Evolutionary conservation across 768 basidiomycete species (phyloP), one percentile per base, ranked within the genome.

Genomic region (Leucosporidium yakuticum): DNA sequence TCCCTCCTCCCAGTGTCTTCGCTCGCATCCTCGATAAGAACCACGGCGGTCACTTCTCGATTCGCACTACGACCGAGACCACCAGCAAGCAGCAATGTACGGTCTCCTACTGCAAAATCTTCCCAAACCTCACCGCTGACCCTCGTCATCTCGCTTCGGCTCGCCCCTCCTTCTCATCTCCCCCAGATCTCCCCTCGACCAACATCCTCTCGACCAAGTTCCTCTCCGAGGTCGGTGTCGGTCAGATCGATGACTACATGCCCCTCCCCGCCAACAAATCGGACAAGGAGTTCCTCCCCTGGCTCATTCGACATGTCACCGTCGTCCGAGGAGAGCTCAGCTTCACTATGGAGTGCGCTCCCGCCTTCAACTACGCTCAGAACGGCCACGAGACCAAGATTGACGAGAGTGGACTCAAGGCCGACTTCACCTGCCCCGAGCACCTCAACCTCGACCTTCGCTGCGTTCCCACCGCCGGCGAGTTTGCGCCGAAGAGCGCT

Each of bases 311-410:
- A 1, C 86, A 88, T 58, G 85, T 94, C 54, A 78, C 88, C 81
- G 88, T 90, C 67, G 85, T 97, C 71, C 88, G 95, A 23, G 95
- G 95, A 1, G 83, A 77, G 11, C 81, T 96, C 39, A 87, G 90
- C 0, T 81, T 95, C 62, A 83, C 85, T 65, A 83, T 97, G 27
- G 90, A 98, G 80, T 93, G 91, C 74, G 91, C 91, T 0, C 95
- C 95, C 0, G 95, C 93, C 0, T 99, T 99, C 85, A 88, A 96
- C 78, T 99, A 99, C 74, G 93, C 91, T 0, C 83, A 88, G 19
- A 83, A 86, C 58, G 59, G 81, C 4, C 95, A 98, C 78, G 84
- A 82, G 12, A 88, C 88, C 1, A 77, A 82, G 69, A 73, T 72
- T 73, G 67, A 68, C 7, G 69, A 71, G 15, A 65, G 74, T 9